phyloP scores from a whole-genome alignment of 768 basidiomycete genomes.

The Hypholoma fasciculare region DNA sequence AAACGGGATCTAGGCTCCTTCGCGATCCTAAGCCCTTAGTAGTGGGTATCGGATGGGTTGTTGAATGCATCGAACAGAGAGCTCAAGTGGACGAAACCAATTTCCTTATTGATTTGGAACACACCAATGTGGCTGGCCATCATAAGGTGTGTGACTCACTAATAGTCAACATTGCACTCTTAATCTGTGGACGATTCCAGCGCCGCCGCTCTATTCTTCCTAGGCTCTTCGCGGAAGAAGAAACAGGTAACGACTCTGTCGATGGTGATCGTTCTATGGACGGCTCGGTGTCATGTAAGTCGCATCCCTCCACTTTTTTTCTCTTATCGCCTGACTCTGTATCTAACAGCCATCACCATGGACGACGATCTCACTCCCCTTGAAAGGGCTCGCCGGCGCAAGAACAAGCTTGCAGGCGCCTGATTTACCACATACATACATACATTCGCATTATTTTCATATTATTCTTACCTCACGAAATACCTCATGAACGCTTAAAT shows the following conservation, averaged over 20 bases:
- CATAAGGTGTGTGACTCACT: slow-evolving; percentile 53
- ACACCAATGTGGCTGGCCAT: slow-evolving; percentile 54
- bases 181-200: slow-evolving; percentile 31
- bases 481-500: slow-evolving; percentile 13
- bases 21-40: slow-evolving; percentile 70
- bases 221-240: slow-evolving; percentile 45
- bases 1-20: slow-evolving; percentile 42
- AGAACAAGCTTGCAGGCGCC: slow-evolving; percentile 30
- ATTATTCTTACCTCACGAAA: slow-evolving; percentile 12
- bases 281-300: slow-evolving; percentile 45
- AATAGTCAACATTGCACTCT: neutral
- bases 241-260: slow-evolving; percentile 26
- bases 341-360: slow-evolving; percentile 35
- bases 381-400: slow-evolving; percentile 63
- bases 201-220: slow-evolving; percentile 77
- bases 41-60: slow-evolving; percentile 88
- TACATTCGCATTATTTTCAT: neutral
- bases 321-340: slow-evolving; percentile 11
- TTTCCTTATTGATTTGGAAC: slow-evolving; percentile 67
- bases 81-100: slow-evolving; percentile 61
- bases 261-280: slow-evolving; percentile 44
- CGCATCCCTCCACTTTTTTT: neutral
- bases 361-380: slow-evolving; percentile 67
- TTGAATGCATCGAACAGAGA: slow-evolving; percentile 77
- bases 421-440: neutral